Base-by-base conservation (phyloP, 257 asterid genomes). In the Solanum phureja region DNA sequence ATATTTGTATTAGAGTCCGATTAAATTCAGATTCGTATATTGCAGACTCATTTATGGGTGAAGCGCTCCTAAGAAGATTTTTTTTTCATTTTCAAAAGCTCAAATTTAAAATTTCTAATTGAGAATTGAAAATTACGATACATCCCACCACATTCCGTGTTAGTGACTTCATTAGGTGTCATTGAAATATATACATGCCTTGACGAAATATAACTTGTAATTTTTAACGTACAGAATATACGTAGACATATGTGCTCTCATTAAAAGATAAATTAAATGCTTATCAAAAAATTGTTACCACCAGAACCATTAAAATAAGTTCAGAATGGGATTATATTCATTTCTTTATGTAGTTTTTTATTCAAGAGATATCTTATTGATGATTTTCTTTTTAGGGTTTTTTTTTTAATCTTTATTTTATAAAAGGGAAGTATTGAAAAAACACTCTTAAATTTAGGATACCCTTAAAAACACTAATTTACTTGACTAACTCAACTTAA, bases 1-100 rank as follows among this genome's bases (percentile, higher is more conserved):
- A 7, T 24, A 6, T 49, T 49, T 0, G 1, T 68, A 27, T 68
- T 64, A 0, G 0, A 27, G 7, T 68, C 0, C 0, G 10, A 12
- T 0, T 68, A 27, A 68, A 64, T 64, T 64, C 0, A 64, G 1
- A 68, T 27, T 68, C 0, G 0, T 5, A 1, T 12, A 27, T 24
- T 64, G 14, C 3, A 4, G 1, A 24, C 0, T 23, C 2, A 27
- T 27, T 3, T 68, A 1, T 68, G 1, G 10, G 0, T 9, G 0
- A 9, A 27, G 12, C 1, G 16, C 7, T 21, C 12, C 5, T n/a
- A 60, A 60, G 2, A n/a, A 4, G 21, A 0, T 0, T 2, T 62
- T 62, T n/a, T n/a, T 8, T 6, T 0, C 4, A 6, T 16, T 56
- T 16, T 18, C 10, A 2, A 19, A 56, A 18, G 21, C 0, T 23